These are phyloP conservation scores for Leishmania tarentolae DNA, from an alignment of 208 protist genomes.

Conservation along the genomic window DNA sequence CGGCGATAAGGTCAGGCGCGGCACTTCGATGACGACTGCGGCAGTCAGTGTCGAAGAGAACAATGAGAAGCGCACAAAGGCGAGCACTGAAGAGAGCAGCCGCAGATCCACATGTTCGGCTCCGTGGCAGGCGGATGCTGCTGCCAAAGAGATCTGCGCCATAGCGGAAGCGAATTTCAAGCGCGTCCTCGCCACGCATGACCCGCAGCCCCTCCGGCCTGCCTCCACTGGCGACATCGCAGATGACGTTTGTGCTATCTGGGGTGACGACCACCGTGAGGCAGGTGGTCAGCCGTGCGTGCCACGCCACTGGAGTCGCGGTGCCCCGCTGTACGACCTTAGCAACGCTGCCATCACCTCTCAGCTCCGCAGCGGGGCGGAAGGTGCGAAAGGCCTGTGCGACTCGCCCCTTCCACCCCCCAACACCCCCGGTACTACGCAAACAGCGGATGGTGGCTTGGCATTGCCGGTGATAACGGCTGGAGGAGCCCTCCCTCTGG, in stretches of 20 bases:
- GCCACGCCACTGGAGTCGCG: neutral
- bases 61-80: no score
- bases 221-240: neutral
- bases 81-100: neutral
- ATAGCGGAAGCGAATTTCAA: constrained; percentile 19
- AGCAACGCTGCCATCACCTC: constrained; percentile 24
- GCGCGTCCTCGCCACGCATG: constrained; percentile 2
- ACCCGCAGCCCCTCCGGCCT: neutral
- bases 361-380: neutral
- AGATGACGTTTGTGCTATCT: neutral
- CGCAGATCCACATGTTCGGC: neutral
- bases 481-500: neutral
- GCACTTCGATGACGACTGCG: neutral
- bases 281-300: neutral
- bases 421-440: neutral
- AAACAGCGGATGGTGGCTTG: no score
- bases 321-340: constrained; percentile 28
- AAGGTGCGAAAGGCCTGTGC: neutral
- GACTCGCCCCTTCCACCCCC: neutral
- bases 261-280: neutral
- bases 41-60: neutral
- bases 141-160: neutral
- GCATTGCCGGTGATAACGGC: neutral
- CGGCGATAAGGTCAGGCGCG: neutral
- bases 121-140: neutral